These are phyloP conservation scores for Dipodascus geniculatus DNA, from an alignment of 805 yeast species.

Conservation along the genomic window DNA sequence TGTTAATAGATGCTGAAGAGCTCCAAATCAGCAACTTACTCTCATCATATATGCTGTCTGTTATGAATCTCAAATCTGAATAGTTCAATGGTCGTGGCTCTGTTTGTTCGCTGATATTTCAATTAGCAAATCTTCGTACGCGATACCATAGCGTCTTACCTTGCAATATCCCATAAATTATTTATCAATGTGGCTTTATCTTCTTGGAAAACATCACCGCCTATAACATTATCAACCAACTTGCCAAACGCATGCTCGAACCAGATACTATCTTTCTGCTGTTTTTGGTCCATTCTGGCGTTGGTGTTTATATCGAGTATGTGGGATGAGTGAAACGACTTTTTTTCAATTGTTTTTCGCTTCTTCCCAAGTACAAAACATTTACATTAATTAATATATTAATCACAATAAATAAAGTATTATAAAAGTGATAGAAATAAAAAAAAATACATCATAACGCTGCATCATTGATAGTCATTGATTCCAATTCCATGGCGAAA, in stretches of 20 bases:
- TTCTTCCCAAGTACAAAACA: background rate
- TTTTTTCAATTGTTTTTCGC: too few relatives aligned
- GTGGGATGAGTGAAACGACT: too few relatives aligned
- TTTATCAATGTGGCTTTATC: background rate
- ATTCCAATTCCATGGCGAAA: slow-evolving; percentile 1
- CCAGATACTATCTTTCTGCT: background rate
- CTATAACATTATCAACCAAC: background rate
- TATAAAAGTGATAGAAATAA: background rate
- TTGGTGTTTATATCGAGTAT: background rate
- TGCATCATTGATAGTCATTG: background rate
- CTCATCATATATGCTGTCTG: background rate
- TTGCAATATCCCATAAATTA: background rate
- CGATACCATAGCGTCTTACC: too few relatives aligned
- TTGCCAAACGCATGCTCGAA: background rate
- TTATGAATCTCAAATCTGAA: background rate
- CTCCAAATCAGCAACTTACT: background rate
- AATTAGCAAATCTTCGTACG: too few relatives aligned
- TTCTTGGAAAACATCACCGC: background rate
- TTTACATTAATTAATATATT: background rate
- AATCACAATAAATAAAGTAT: background rate
- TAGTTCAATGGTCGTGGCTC: background rate
- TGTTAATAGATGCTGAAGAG: background rate
- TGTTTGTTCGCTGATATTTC: too few relatives aligned
- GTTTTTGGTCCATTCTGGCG: background rate
- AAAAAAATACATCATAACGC: background rate